Conservation (phyloP, 2,329 filamentous ascomycete genomes). For the Penicillium sp. region DNA sequence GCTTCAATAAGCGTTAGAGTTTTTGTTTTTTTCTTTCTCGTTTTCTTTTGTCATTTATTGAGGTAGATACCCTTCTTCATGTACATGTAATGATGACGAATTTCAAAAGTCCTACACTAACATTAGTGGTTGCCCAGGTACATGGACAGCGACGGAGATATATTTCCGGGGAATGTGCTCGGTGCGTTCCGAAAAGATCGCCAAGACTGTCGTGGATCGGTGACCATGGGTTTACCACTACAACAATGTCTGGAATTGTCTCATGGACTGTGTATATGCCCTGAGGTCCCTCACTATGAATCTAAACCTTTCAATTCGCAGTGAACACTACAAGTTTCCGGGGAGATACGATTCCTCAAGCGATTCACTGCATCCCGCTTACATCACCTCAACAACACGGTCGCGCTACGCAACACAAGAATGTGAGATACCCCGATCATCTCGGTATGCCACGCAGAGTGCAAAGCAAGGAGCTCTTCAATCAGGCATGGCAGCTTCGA, state of each 20-base stretch:
- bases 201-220: no score
- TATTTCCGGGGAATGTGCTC: no score
- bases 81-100: neutral
- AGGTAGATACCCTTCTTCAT: neutral
- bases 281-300: no score
- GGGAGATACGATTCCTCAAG: no score
- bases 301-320: no score
- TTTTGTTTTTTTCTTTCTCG: neutral
- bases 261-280: no score
- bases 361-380: neutral
- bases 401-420: neutral
- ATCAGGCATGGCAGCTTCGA: neutral
- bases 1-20: conserved; percentile 10
- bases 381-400: neutral
- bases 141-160: neutral
- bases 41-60: neutral
- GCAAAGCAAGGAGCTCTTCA: neutral
- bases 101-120: neutral
- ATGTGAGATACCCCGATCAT: neutral
- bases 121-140: neutral
- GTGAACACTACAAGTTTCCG: no score
- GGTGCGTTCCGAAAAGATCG: no score
- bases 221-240: no score
- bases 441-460: neutral
- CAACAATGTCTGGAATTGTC: no score